Conservation (phyloP, 1,284 basidiomycete species). For the Meira miltonrushii region DNA sequence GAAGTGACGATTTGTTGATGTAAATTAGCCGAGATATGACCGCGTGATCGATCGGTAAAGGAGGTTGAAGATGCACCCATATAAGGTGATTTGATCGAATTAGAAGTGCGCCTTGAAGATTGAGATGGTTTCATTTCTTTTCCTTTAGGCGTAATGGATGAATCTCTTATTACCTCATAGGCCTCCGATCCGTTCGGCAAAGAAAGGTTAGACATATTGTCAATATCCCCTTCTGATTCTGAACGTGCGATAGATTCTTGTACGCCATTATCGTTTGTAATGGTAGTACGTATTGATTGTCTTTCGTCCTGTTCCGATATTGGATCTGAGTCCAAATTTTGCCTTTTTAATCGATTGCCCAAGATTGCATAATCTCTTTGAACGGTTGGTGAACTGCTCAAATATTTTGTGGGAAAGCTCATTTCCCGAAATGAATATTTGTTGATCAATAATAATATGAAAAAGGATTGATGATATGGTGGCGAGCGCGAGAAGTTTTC, state of each 20-base stretch:
- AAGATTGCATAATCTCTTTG: constrained; percentile 10
- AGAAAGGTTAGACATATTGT: constrained; percentile 3
- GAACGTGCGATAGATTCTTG: background rate
- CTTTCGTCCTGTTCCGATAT: background rate
- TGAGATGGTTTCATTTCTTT: too few relatives aligned
- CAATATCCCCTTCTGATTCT: background rate
- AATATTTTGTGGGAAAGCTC: constrained; percentile 1
- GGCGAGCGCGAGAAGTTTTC: too few relatives aligned
- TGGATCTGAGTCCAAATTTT: background rate
- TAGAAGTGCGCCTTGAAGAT: background rate
- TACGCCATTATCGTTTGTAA: too few relatives aligned
- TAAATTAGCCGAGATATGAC: background rate
- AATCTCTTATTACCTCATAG: too few relatives aligned
- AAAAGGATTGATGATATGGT: too few relatives aligned
- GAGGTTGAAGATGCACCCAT: too few relatives aligned
- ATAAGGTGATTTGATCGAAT: background rate
- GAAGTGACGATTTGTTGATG: background rate
- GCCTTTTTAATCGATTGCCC: background rate
- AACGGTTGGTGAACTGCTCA: background rate
- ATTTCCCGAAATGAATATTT: background rate
- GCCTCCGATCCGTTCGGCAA: background rate
- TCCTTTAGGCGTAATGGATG: too few relatives aligned
- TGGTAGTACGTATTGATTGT: too few relatives aligned
- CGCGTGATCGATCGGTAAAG: background rate
- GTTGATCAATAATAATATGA: too few relatives aligned